A percentile compares a stretch with the other conserved stretches of the same genome.
Conservation (phyloP, 2,329 filamentous ascomycete genomes). For the Aspergillus carbonarius region DNA sequence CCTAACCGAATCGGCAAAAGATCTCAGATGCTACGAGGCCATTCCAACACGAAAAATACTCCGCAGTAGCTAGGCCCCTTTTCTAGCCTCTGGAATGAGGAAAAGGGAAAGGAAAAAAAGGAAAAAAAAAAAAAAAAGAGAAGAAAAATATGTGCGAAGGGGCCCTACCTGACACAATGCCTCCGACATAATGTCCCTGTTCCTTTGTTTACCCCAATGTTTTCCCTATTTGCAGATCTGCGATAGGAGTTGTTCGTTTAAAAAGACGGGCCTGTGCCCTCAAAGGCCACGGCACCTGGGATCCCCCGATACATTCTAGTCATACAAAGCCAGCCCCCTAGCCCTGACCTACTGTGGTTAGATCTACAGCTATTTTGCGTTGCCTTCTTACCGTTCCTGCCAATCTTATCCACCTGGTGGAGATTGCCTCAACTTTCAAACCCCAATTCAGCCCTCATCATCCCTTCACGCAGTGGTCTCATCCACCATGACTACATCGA, state of each 20-base stretch:
- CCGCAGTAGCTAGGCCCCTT: neutral
- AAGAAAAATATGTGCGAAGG: neutral
- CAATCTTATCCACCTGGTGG: neutral
- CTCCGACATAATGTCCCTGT: neutral
- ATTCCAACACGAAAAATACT: neutral
- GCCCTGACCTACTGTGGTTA: neutral
- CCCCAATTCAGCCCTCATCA: neutral
- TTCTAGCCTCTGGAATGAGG: neutral
- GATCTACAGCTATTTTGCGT: neutral
- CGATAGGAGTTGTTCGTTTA: neutral
- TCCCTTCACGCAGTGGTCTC: neutral
- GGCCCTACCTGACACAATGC: neutral
- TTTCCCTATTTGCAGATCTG: neutral
- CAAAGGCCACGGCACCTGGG: neutral
- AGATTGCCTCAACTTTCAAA: neutral
- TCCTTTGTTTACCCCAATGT: neutral
- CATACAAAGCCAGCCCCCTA: neutral
- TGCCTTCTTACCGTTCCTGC: neutral
- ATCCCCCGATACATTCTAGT: neutral
- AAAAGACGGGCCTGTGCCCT: neutral
- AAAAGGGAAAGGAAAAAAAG: neutral
- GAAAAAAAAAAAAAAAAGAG: neutral
- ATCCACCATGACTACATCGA: slow-evolving; percentile 22
- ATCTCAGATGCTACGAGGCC: slow-evolving; percentile 5
- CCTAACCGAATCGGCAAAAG: slow-evolving; percentile 3